phyloP scores from a whole-genome alignment of 495 filamentous ascomycete genomes.

The Hypoxylon intermedium region DNA sequence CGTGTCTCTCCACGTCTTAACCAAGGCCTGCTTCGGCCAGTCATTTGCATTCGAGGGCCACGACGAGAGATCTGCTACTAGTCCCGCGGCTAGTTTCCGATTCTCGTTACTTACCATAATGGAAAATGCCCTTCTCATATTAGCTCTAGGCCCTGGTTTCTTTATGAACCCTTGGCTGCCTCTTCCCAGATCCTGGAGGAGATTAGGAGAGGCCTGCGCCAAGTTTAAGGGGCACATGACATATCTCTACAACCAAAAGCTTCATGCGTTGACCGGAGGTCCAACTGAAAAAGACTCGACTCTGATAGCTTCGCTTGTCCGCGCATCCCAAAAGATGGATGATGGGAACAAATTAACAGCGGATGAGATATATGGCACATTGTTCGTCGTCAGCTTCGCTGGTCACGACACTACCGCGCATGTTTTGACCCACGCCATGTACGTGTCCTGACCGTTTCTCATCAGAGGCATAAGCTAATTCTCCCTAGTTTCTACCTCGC shows the following conservation, averaged over 20 bases:
- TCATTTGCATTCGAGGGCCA: conserved; percentile 2
- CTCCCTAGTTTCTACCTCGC: not conserved
- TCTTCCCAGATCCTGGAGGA: not conserved
- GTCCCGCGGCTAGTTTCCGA: not conserved
- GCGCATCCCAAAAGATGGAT: not conserved
- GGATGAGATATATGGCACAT: not conserved
- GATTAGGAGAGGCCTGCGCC: not conserved
- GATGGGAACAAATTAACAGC: not conserved
- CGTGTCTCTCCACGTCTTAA: not conserved
- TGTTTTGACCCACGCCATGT: conserved; percentile 55
- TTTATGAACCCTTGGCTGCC: not conserved
- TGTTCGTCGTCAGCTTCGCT: conserved; percentile 61
- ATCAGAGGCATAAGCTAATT: no score
- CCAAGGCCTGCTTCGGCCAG: conserved; percentile 1
- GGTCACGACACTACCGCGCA: conserved; percentile 64
- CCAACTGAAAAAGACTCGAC: not conserved
- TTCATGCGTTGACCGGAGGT: not conserved
- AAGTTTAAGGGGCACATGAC: not conserved
- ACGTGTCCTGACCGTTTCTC: no score
- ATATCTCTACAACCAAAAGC: not conserved
- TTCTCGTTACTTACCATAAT: not conserved
- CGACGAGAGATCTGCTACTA: not conserved
- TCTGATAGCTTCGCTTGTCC: not conserved
- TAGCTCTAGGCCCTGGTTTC: not conserved
- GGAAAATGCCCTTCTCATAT: not conserved